Conservation (phyloP, 2,329 filamentous ascomycete species). For the Colletotrichum filicis region DNA sequence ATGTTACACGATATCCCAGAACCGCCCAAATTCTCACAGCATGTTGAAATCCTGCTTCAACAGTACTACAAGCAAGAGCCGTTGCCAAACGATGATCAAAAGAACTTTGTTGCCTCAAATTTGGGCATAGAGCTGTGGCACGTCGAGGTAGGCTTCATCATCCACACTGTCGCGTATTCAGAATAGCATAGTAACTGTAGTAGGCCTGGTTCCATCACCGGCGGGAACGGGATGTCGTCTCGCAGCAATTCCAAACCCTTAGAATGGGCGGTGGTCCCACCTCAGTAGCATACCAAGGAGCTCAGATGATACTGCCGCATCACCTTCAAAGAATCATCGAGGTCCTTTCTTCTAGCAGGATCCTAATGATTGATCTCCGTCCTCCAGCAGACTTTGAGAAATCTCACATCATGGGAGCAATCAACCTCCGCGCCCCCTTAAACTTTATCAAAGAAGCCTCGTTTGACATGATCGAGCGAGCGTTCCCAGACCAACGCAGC, state of each 20-base stretch:
- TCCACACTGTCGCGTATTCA: no score
- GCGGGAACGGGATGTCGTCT: conserved; percentile 59
- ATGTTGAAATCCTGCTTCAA: conserved; percentile 62
- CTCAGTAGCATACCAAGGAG: conserved; percentile 44
- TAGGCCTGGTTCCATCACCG: conserved; percentile 65
- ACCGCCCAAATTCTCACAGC: conserved; percentile 57
- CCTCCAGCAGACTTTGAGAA: conserved; percentile 57
- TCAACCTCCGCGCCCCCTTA: conserved; percentile 62
- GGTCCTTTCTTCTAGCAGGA: conserved; percentile 57
- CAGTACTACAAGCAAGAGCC: conserved; percentile 62
- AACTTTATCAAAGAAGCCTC: conserved; percentile 59
- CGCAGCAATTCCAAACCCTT: conserved; percentile 56
- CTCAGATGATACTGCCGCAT: conserved; percentile 62
- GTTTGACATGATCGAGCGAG: conserved; percentile 62
- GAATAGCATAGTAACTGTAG: conserved; percentile 34
- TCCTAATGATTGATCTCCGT: conserved; percentile 62
- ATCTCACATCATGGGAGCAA: conserved; percentile 62
- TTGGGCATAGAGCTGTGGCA: conserved; percentile 62
- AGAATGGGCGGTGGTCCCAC: conserved; percentile 49
- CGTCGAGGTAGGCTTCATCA: conserved; percentile 53
- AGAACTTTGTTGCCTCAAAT: conserved; percentile 65
- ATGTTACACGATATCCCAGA: conserved; percentile 52
- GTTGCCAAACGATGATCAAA: conserved; percentile 59
- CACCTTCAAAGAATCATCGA: conserved; percentile 63
- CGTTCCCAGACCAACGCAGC: conserved; percentile 60